Evolutionary conservation across 2,329 filamentous ascomycete genomes (phyloP).

Genomic region (Penicillium rolfsii): DNA sequence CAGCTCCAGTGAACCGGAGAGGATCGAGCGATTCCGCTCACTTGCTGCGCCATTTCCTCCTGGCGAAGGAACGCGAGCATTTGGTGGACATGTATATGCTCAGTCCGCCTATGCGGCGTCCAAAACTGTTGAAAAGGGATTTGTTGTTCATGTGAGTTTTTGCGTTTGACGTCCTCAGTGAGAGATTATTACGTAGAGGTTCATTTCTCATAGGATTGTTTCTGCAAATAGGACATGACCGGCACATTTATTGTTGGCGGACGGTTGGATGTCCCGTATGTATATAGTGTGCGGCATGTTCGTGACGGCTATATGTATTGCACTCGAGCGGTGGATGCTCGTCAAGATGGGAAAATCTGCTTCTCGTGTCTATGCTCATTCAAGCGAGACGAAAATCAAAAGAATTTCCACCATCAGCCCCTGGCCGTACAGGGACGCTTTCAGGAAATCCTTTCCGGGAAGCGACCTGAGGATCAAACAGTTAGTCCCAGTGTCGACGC

Average conservation of each 20-base stretch:
- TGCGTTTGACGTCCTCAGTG: not conserved
- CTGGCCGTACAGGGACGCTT: constrained; percentile 35
- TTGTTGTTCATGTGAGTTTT: constrained; percentile 55
- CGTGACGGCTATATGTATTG: constrained; percentile 58
- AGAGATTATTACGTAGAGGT: not conserved
- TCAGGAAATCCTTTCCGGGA: constrained; percentile 33
- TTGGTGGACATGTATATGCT: constrained; percentile 62
- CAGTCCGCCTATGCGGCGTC: constrained; percentile 61
- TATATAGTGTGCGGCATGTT: constrained; percentile 55
- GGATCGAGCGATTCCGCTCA: constrained; percentile 36
- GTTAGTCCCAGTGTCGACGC: constrained; percentile 41
- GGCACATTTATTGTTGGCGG: constrained; percentile 58
- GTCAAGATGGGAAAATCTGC: constrained; percentile 53
- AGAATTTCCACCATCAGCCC: constrained; percentile 38
- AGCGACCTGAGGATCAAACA: constrained; percentile 39
- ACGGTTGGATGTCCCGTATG: constrained; percentile 52
- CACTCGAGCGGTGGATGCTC: constrained; percentile 56
- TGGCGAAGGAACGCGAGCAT: constrained; percentile 49
- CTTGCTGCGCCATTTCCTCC: constrained; percentile 46
- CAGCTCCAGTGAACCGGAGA: constrained; percentile 28
- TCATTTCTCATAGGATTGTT: not conserved
- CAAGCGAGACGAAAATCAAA: constrained; percentile 48
- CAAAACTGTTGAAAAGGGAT: constrained; percentile 55
- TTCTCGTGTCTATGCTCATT: constrained; percentile 59
- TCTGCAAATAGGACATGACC: constrained; percentile 50